Evolutionary conservation across 164 flowering plant genomes (phyloP).

Genomic region (Vitis riparia): DNA sequence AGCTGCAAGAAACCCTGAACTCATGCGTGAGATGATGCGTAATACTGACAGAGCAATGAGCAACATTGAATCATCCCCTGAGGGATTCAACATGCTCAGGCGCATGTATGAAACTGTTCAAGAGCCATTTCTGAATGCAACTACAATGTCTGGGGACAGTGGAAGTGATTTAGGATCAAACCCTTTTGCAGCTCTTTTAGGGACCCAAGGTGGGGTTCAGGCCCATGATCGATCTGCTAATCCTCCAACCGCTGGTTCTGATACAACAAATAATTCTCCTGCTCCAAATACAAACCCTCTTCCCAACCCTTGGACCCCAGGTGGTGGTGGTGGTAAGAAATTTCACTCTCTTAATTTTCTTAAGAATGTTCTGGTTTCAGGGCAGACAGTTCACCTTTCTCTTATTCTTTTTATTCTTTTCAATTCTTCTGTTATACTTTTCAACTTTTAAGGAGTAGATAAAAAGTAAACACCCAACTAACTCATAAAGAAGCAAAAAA

Average conservation of each 20-base stretch:
- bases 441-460: neutral
- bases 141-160: constrained; percentile 27
- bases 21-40: constrained; percentile 51
- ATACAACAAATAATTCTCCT: constrained; percentile 45
- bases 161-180: constrained; percentile 28
- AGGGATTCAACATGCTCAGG: constrained; percentile 44
- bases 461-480: no score
- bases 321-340: constrained; percentile 35
- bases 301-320: constrained; percentile 78
- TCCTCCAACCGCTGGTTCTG: constrained; percentile 50
- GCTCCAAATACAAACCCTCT: constrained; percentile 86
- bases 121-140: constrained; percentile 43
- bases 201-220: constrained; percentile 51
- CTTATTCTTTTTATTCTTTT: no score
- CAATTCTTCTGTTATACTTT: neutral
- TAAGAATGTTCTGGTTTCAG: neutral
- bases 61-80: constrained; percentile 39
- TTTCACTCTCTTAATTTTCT: neutral
- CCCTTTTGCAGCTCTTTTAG: constrained; percentile 41
- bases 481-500: no score
- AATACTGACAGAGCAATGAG: constrained; percentile 49
- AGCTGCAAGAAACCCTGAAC: constrained; percentile 44
- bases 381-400: no score
- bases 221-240: constrained; percentile 42
- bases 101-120: constrained; percentile 51